These are phyloP conservation scores for Ephemerocybe angulata DNA, from an alignment of 768 basidiomycete genomes.

Conservation along the genomic window DNA sequence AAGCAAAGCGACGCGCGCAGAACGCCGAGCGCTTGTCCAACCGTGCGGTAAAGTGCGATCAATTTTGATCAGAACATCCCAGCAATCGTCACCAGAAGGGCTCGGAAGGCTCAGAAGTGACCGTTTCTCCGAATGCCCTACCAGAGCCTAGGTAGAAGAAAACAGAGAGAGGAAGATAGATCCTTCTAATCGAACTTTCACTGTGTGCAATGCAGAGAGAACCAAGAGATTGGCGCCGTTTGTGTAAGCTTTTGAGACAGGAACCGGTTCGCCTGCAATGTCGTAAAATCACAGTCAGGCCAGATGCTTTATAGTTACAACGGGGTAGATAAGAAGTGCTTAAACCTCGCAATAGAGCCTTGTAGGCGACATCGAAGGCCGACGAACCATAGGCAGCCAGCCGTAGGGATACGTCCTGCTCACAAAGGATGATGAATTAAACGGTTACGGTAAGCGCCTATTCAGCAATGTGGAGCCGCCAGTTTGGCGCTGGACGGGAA, in stretches of 20 bases:
- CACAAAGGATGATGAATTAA: not conserved
- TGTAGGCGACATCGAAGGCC: too few species aligned
- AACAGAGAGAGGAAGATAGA: not conserved
- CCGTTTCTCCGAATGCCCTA: not conserved
- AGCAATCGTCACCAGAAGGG: not conserved
- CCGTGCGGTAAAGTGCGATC: conserved; percentile 2
- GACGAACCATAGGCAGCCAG: too few species aligned
- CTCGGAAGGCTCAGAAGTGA: not conserved
- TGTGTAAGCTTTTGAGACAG: too few species aligned
- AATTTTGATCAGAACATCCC: not conserved
- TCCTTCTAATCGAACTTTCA: not conserved
- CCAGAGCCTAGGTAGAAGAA: too few species aligned
- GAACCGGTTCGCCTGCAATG: too few species aligned
- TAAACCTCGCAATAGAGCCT: too few species aligned
- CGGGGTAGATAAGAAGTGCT: too few species aligned
- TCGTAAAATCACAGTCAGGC: too few species aligned
- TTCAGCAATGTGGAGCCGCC: not conserved
- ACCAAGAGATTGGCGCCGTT: not conserved
- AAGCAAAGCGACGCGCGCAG: not conserved
- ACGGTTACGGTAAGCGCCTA: not conserved
- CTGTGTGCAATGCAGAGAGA: not conserved
- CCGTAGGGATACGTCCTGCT: not conserved
- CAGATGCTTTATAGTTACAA: too few species aligned
- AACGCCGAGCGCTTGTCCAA: not conserved
- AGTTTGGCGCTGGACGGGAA: not conserved